Percentiles rank a stretch among this genome's conserved stretches.
Conservation (phyloP, 495 filamentous ascomycete genomes). For the Aspergillus coremiiformis region DNA sequence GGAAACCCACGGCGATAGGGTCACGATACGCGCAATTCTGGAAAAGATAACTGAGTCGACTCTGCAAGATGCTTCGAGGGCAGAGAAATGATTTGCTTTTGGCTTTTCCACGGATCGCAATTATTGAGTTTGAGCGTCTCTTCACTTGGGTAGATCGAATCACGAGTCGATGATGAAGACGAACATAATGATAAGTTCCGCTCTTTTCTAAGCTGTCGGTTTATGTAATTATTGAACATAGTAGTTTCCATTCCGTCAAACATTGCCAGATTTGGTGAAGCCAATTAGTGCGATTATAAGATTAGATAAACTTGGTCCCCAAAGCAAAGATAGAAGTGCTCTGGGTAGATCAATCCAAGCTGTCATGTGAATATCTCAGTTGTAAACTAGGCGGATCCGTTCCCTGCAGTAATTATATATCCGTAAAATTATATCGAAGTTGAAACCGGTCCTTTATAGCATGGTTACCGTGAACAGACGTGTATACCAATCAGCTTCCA, state of each 20-base stretch:
- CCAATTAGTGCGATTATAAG: background rate
- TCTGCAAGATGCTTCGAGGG: constrained; percentile 19
- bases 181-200: background rate
- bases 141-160: background rate
- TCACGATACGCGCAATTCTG: constrained; percentile 37
- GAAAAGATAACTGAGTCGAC: constrained; percentile 41
- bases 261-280: background rate
- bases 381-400: background rate
- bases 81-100: constrained; percentile 2
- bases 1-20: constrained; percentile 29
- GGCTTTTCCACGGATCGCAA: background rate
- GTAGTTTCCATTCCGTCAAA: too few species aligned
- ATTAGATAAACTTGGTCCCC: background rate
- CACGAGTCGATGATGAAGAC: background rate
- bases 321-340: background rate
- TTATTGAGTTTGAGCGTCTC: background rate
- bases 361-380: background rate
- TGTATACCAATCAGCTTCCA: background rate
- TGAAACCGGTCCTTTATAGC: background rate
- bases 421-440: background rate
- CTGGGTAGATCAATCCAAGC: constrained; percentile 9
- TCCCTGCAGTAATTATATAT: background rate
- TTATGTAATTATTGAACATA: background rate
- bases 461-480: background rate
- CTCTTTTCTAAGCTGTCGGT: background rate